phyloP scores from a whole-genome alignment of 768 basidiomycete genomes.

The Leccinum barrowsii region DNA sequence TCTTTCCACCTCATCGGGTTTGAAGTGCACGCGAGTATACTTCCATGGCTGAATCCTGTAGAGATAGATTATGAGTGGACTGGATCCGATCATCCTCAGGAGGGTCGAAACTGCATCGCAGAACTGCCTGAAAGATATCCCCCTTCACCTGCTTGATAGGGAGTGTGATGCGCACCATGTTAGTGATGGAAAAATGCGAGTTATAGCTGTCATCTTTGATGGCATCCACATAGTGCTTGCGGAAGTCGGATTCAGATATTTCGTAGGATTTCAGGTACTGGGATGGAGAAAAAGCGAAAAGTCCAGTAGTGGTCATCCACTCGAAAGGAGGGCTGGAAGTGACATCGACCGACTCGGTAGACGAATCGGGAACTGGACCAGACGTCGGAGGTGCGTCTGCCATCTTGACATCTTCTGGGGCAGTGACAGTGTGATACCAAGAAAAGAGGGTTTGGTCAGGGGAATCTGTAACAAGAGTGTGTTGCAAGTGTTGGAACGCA shows the following conservation, averaged over 20 bases:
- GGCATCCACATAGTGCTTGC: constrained; percentile 15
- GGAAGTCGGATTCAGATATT: constrained; percentile 19
- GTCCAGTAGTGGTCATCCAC: constrained; percentile 13
- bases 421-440: constrained; percentile 16
- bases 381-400: background rate
- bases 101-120: constrained; percentile 22
- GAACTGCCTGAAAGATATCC: constrained; percentile 18
- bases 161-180: constrained; percentile 20
- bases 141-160: constrained; percentile 17
- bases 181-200: constrained; percentile 15
- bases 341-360: background rate
- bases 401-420: constrained; percentile 13
- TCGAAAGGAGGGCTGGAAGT: background rate
- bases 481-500: constrained; percentile 26
- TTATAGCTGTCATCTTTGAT: constrained; percentile 13
- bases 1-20: background rate
- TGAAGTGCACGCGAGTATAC: constrained; percentile 14
- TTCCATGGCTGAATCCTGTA: constrained; percentile 9
- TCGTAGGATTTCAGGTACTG: constrained; percentile 19
- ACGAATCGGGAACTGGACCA: background rate
- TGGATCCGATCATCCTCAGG: constrained; percentile 7
- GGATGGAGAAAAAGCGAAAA: constrained; percentile 23
- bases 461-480: constrained; percentile 16
- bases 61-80: constrained; percentile 24
- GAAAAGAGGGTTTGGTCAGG: constrained; percentile 28